Evolutionary conservation across 352 stramenopile genomes (phyloP).

Genomic region (Phytophthora lateralis): DNA sequence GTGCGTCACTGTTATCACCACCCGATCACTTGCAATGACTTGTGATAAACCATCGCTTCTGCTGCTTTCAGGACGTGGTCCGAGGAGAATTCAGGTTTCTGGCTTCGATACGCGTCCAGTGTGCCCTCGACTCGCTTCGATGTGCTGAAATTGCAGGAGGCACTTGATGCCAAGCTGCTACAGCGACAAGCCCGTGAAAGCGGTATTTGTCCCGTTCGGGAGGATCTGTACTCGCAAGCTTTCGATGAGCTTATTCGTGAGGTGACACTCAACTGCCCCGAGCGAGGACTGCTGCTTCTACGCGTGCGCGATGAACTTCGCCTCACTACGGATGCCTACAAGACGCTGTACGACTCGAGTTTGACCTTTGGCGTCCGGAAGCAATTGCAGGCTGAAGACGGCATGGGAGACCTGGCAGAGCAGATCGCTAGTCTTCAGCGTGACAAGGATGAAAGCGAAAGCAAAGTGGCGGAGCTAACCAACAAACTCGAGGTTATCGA

Average conservation of each 20-base stretch:
- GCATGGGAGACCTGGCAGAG: slow-evolving; percentile 87
- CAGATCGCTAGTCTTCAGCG: slow-evolving; percentile 52
- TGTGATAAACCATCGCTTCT: slow-evolving; percentile 11
- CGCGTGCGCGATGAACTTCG: slow-evolving; percentile 93
- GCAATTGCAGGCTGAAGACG: slow-evolving; percentile 93
- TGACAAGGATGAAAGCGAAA: slow-evolving; percentile 78
- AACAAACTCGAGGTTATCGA: slow-evolving; percentile 95
- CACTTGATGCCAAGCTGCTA: slow-evolving; percentile 89
- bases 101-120: slow-evolving; percentile 92
- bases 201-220: slow-evolving; percentile 93
- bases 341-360: slow-evolving; percentile 94
- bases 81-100: slow-evolving; percentile 82
- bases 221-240: slow-evolving; percentile 93
- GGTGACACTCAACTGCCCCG: slow-evolving; percentile 91
- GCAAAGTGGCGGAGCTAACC: slow-evolving; percentile 87
- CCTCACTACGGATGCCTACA: slow-evolving; percentile 95
- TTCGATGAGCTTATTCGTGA: slow-evolving; percentile 95
- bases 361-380: slow-evolving; percentile 95
- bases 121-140: slow-evolving; percentile 92
- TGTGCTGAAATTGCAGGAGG: slow-evolving; percentile 92
- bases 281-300: slow-evolving; percentile 91
- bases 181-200: slow-evolving; percentile 91
- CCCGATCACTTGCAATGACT: neutral
- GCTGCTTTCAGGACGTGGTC: slow-evolving; percentile 65
- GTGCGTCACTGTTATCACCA: slow-evolving; percentile 33